A percentile compares a stretch with the other conserved stretches of the same genome.
phyloP scores from a whole-genome alignment of 495 filamentous ascomycete species.

The Penicillium alfredii region DNA sequence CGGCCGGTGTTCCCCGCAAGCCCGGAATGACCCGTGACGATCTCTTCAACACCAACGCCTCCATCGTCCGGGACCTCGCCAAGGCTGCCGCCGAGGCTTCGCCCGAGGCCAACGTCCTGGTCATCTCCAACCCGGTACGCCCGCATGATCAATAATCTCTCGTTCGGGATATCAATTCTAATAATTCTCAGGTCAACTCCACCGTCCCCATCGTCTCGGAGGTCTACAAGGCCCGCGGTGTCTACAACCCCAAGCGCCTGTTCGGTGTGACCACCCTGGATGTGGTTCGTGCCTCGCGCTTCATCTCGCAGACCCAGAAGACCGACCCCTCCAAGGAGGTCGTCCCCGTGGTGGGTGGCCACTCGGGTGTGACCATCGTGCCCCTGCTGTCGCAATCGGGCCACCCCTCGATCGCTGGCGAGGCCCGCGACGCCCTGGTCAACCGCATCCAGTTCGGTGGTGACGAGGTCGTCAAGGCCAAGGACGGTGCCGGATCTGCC shows the following conservation, averaged over 20 bases:
- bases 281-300: constrained; percentile 93
- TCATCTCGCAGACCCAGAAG: constrained; percentile 86
- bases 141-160: too few species aligned
- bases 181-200: constrained; percentile 66
- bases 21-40: constrained; percentile 99
- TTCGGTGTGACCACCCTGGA: constrained; percentile 99
- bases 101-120: constrained; percentile 90
- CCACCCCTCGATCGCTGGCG: constrained; percentile 73
- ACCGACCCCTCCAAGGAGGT: constrained; percentile 89
- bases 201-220: constrained; percentile 97
- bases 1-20: constrained; percentile 97
- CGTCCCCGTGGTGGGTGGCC: constrained; percentile 92
- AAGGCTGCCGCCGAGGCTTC: constrained; percentile 86
- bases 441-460: constrained; percentile 98
- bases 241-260: constrained; percentile 97
- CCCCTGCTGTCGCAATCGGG: constrained; percentile 92
- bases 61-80: constrained; percentile 96
- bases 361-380: constrained; percentile 97
- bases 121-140: constrained; percentile 91
- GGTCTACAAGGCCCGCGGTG: constrained; percentile 86
- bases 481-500: constrained; percentile 95
- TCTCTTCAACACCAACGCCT: constrained; percentile 99
- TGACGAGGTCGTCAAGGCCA: constrained; percentile 99
- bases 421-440: constrained; percentile 69
- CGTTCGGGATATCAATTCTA: constrained; percentile 7